A percentile compares a stretch with the other conserved stretches of the same genome.
These are phyloP conservation scores for Linnemannia hyalina DNA, from an alignment of 192 early-diverging fungal species.

Conservation along the genomic window DNA sequence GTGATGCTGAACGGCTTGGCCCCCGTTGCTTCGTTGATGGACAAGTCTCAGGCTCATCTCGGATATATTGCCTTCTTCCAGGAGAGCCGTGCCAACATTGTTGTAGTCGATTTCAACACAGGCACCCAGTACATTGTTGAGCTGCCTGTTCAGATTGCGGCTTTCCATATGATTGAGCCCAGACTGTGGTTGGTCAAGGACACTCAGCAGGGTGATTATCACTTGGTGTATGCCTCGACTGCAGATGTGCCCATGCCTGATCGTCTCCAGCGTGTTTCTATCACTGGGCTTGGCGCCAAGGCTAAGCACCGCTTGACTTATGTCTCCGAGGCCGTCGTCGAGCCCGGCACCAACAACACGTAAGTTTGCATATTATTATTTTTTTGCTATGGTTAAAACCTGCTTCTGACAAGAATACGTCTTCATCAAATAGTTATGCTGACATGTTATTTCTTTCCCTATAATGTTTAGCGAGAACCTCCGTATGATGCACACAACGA, in stretches of 20 bases:
- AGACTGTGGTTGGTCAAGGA: conserved; percentile 64
- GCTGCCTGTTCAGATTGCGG: conserved; percentile 61
- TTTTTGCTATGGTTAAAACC: too few relatives aligned
- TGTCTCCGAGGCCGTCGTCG: conserved; percentile 34
- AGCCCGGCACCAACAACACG: conserved; percentile 32
- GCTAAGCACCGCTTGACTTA: conserved; percentile 53
- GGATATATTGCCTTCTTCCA: conserved; percentile 67
- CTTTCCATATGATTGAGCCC: conserved; percentile 58
- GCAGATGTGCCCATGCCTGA: conserved; percentile 29
- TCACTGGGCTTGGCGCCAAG: conserved; percentile 52
- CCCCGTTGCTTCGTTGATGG: conserved; percentile 40
- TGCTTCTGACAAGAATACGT: too few relatives aligned
- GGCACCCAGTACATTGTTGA: conserved; percentile 62
- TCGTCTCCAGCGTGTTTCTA: conserved; percentile 35
- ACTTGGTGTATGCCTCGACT: conserved; percentile 50
- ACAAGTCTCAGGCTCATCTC: conserved; percentile 47
- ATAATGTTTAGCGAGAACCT: conserved; percentile 19
- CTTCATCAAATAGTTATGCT: neutral
- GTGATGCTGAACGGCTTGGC: conserved; percentile 54
- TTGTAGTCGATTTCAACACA: conserved; percentile 69
- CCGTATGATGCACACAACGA: conserved; percentile 53
- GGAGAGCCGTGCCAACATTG: conserved; percentile 58
- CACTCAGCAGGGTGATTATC: conserved; percentile 53
- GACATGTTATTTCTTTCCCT: neutral
- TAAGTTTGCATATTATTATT: too few relatives aligned